These are phyloP conservation scores for Ganoderma meredithae DNA, from an alignment of 1,284 basidiomycete genomes.

Conservation along the genomic window DNA sequence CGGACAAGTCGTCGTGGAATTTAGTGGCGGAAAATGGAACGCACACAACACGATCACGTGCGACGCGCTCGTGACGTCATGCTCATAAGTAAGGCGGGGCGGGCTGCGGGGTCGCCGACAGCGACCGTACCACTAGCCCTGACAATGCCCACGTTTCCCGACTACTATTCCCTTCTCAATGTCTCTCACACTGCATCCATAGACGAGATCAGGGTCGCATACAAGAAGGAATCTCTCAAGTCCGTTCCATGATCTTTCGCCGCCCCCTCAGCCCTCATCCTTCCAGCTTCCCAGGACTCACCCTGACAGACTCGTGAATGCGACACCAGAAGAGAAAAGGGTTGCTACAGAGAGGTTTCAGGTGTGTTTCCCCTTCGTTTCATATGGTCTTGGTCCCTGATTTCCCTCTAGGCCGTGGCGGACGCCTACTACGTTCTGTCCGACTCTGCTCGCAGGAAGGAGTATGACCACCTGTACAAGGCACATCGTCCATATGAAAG, in stretches of 20 bases:
- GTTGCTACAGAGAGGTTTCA: slow-evolving; percentile 86
- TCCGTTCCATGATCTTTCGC: slow-evolving; percentile 26
- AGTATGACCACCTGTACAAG: slow-evolving; percentile 82
- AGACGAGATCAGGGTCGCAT: slow-evolving; percentile 83
- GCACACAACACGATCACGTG: slow-evolving; percentile 31
- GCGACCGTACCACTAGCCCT: slow-evolving; percentile 50
- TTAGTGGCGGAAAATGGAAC: too few species aligned
- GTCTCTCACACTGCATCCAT: slow-evolving; percentile 65
- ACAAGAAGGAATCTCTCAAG: slow-evolving; percentile 83
- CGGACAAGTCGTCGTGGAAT: too few species aligned
- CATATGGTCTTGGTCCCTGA: not conserved
- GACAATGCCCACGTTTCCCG: slow-evolving; percentile 71
- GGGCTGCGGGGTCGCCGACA: slow-evolving; percentile 1
- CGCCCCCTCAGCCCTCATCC: slow-evolving; percentile 20
- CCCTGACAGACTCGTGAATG: slow-evolving; percentile 87
- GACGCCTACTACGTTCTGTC: slow-evolving; percentile 98
- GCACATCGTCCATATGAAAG: slow-evolving; percentile 57
- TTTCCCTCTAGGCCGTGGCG: slow-evolving; percentile 72
- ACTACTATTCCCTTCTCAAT: slow-evolving; percentile 76
- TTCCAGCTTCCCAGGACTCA: slow-evolving; percentile 68
- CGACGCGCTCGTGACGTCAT: slow-evolving; percentile 32
- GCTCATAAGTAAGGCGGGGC: slow-evolving; percentile 16
- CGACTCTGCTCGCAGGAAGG: slow-evolving; percentile 77
- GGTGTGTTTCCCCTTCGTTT: slow-evolving; percentile 44
- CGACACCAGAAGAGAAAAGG: slow-evolving; percentile 73